Evolutionary conservation across 1,284 basidiomycete genomes (phyloP), one percentile per base, ranked within the genome.

Genomic region (Apiotrichum veenhuisii): DNA sequence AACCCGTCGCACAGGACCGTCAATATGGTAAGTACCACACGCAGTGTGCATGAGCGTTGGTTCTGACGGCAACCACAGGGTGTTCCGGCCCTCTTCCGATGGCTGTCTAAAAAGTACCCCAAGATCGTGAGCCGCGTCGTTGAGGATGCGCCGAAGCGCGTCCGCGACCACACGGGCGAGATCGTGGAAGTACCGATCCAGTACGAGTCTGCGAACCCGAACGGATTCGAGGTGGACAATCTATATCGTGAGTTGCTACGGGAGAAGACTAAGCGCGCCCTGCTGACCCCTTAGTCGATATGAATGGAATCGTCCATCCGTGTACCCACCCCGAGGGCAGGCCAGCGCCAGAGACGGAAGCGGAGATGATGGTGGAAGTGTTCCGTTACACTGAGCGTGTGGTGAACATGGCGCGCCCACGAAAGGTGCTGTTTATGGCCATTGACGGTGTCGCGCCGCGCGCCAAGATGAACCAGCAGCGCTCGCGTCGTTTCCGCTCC

Each of bases 391-490:
- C 96, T 0, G 94, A 98, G 72, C 84, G 96, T 47, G 89, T 99
- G 26, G 92, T 99, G 46, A 92, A 93, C 76, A 98, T 98, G 95
- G 79, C 97, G 50, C 82, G 95, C 55, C 96, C 96, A 0, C 85
- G 96, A 54, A 96, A 91, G 76, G 80, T 99, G 18, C 82, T 99
- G 47, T 92, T 98, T 81, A 96, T 99, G 91, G 95, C 95, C 51
- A 97, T 99, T 67, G 91, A 98, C 73, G 96, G 95, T 59, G 96
- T 98, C 37, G 95, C 95, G 12, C 95, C 95, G 23, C 87, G 95
- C 66, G 95, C 95, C 34, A 98, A 98, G 80, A 98, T 98, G 95
- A 98, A 98, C 74, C 96, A 98, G 73, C 94, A 98, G 75, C 89
- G 95, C 17, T 93, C 91, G 22, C 84, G 96, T 69, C 89, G 95